Evolutionary conservation across 225 moss, liverwort and hornwort species (phyloP), one percentile per base, ranked within the genome.

Genomic region (Asterella californica): DNA sequence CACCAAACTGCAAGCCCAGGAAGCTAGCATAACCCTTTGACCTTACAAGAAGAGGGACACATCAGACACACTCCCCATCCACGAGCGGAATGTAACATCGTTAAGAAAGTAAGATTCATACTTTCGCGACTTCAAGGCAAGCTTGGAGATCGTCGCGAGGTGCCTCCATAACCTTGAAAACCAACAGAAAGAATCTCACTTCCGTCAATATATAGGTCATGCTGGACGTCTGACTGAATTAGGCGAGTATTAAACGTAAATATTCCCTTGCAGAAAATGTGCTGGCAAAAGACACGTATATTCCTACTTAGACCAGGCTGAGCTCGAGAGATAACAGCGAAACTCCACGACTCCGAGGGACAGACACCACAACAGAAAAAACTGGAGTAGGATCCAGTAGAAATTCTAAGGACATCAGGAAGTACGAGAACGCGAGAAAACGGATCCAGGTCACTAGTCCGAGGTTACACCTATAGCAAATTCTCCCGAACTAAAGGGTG

Each of bases 101-200:
- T 61, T 2, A 61, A 61, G 60, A 61, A 19, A 61, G 10, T 61
- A n/a, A 61, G 10, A 46, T 24, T 24, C 11, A 53, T 66, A 95
- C 94, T 94, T 96, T 96, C 2, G 90, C 91, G 75, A 92, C 96
- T 90, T 96, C 94, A 57, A 96, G 91, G 81, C 96, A 96, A 55
- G 91, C 90, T 90, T 96, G 91, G 57, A 94, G 86, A 83, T 96
- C 90, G 68, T 90, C 89, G 60, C 88, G 85, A 76, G 91, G 91
- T 74, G 94, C 94, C 81, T 87, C 90, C 15, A 94, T 65, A 55
- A 96, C 90, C 94, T 95, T 83, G 82, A 90, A 3, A 30, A 73
- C n/a, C 21, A 62, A 27, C 57, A 24, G 18, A 61, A 25, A 0
- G 61, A 27, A 21, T 61, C 5, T 57, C 61, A 61, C 7, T 27